phyloP scores from a whole-genome alignment of 2,329 filamentous ascomycete species.

The Trichophyton schoenleinii region DNA sequence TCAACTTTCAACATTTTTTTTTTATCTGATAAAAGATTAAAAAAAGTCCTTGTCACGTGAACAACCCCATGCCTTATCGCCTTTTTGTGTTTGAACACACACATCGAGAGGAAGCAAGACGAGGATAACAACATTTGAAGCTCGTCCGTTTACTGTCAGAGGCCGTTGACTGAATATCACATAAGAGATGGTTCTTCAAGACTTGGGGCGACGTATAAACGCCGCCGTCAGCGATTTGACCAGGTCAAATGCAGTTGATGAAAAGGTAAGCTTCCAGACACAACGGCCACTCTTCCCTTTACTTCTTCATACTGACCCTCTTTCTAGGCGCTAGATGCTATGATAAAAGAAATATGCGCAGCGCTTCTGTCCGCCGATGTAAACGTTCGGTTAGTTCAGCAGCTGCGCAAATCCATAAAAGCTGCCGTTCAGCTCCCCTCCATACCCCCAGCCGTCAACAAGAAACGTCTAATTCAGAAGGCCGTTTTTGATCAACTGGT shows the following conservation, averaged over 20 bases:
- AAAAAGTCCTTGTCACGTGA: not conserved
- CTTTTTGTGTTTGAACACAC: not conserved
- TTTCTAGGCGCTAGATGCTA: constrained; percentile 75
- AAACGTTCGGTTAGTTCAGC: constrained; percentile 84
- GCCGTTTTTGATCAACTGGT: constrained; percentile 95
- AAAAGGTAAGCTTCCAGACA: constrained; percentile 53
- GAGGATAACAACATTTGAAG: not conserved
- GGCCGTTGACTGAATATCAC: not conserved
- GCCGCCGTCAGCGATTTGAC: constrained; percentile 89
- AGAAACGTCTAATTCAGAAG: constrained; percentile 96
- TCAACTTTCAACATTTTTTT: not conserved
- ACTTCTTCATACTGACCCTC: constrained; percentile 10
- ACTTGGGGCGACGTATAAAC: constrained; percentile 96
- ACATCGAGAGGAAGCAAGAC: not conserved
- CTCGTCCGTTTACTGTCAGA: not conserved
- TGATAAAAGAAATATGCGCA: constrained; percentile 96
- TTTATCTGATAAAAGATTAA: not conserved
- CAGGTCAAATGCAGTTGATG: constrained; percentile 81
- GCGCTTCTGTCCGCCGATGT: constrained; percentile 95
- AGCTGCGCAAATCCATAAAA: constrained; percentile 87
- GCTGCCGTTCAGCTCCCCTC: constrained; percentile 88
- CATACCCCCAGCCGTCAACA: constrained; percentile 81
- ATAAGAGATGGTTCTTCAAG: constrained; percentile 83
- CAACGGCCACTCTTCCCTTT: not conserved
- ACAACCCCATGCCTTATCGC: not conserved